A percentile compares a stretch with the other conserved stretches of the same genome.
Evolutionary conservation across 2,329 filamentous ascomycete genomes (phyloP).

Genomic region (Ilyonectria mors-panacis): DNA sequence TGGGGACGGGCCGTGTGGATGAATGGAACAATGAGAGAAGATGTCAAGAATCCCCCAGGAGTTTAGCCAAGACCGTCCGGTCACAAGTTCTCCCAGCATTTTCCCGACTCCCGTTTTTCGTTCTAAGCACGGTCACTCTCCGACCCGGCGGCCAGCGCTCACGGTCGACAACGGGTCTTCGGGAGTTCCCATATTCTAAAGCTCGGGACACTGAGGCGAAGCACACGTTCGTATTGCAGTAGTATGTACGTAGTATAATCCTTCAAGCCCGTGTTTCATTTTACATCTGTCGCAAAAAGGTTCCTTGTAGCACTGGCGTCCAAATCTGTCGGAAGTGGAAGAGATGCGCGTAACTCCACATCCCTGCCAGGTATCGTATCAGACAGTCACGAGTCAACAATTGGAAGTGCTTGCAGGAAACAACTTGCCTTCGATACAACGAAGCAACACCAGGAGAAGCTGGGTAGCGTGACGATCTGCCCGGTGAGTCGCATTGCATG

Average conservation of each 20-base stretch:
- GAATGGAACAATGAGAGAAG: slow-evolving; percentile 12
- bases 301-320: slow-evolving; percentile 23
- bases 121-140: slow-evolving; percentile 25
- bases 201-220: slow-evolving; percentile 10
- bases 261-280: slow-evolving; percentile 25
- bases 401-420: slow-evolving; percentile 30
- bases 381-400: slow-evolving; percentile 19
- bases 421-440: slow-evolving; percentile 12
- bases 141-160: slow-evolving; percentile 24
- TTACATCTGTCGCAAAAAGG: slow-evolving; percentile 24
- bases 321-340: neutral
- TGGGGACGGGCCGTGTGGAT: slow-evolving; percentile 6
- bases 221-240: slow-evolving; percentile 14
- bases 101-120: slow-evolving; percentile 14
- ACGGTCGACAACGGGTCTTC: slow-evolving; percentile 34
- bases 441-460: neutral
- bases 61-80: slow-evolving; percentile 5
- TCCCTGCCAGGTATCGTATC: slow-evolving; percentile 17
- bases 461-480: slow-evolving; percentile 4
- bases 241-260: slow-evolving; percentile 2
- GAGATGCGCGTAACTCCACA: slow-evolving; percentile 5
- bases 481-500: slow-evolving; percentile 23
- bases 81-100: slow-evolving; percentile 3
- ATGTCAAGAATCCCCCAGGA: neutral
- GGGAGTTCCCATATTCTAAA: slow-evolving; percentile 27